These are phyloP conservation scores for Hemileccinum impolitum DNA, from an alignment of 768 basidiomycete genomes.

Conservation along the genomic window DNA sequence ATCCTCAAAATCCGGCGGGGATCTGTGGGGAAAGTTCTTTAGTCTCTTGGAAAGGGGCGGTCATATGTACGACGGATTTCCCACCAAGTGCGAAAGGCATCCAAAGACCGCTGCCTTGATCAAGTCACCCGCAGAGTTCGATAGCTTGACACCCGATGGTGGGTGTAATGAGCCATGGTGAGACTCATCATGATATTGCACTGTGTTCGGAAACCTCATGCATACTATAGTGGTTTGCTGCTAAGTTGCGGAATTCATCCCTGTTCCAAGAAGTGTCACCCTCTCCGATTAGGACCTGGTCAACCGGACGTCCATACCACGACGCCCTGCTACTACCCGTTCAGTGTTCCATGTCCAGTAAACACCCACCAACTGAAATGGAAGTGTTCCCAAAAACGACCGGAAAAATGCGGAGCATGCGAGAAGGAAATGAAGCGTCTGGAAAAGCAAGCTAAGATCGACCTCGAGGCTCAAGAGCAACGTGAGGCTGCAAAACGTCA, in stretches of 20 bases:
- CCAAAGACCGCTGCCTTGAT: conserved; percentile 39
- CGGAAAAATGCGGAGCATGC: conserved; percentile 43
- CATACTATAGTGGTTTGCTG: conserved; percentile 38
- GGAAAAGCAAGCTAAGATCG: conserved; percentile 39
- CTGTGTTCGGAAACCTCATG: neutral
- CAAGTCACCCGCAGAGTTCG: conserved; percentile 45
- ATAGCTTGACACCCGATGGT: conserved; percentile 52
- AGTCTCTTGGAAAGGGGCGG: conserved; percentile 37
- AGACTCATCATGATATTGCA: conserved; percentile 5
- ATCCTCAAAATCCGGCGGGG: conserved; percentile 46
- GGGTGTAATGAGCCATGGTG: conserved; percentile 64
- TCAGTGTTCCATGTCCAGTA: conserved; percentile 38
- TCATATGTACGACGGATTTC: conserved; percentile 58
- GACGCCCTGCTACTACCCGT: conserved; percentile 41
- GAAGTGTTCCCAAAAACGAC: conserved; percentile 41
- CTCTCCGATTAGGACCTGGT: conserved; percentile 47
- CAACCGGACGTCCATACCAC: conserved; percentile 18
- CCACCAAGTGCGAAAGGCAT: conserved; percentile 57
- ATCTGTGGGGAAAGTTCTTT: conserved; percentile 52
- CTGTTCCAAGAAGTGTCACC: conserved; percentile 64
- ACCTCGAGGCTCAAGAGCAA: conserved; percentile 40
- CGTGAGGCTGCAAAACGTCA: conserved; percentile 41
- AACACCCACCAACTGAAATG: conserved; percentile 42
- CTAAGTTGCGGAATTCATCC: conserved; percentile 51
- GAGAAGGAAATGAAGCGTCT: conserved; percentile 41